Evolutionary conservation across 768 basidiomycete genomes (phyloP).

Genomic region (Cystobasidium tubakii): DNA sequence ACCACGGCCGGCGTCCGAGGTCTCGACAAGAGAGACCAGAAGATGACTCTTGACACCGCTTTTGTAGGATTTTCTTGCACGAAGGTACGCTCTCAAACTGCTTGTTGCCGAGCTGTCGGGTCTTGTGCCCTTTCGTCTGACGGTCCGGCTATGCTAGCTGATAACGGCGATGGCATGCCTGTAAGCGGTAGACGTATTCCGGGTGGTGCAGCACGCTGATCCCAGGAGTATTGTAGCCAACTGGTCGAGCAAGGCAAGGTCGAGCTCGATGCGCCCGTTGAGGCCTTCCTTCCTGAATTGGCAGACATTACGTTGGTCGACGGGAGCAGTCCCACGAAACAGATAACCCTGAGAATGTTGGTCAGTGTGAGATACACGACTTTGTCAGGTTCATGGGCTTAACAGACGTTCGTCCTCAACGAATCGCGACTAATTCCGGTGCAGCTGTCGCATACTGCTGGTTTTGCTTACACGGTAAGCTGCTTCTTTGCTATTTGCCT

Average conservation of each 20-base stretch:
- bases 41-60: conserved; percentile 30
- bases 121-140: too few species aligned
- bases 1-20: conserved; percentile 28
- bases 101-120: too few species aligned
- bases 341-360: conserved; percentile 38
- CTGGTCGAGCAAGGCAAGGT: conserved; percentile 37
- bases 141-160: too few species aligned
- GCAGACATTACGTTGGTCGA: conserved; percentile 21
- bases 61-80: conserved; percentile 38
- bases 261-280: conserved; percentile 36
- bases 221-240: neutral
- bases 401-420: too few species aligned
- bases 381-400: too few species aligned
- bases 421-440: neutral
- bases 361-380: too few species aligned
- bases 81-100: conserved; percentile 10
- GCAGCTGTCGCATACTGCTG: conserved; percentile 36
- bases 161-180: conserved; percentile 31
- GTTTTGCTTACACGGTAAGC: conserved; percentile 31
- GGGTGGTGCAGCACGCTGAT: neutral
- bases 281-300: conserved; percentile 28
- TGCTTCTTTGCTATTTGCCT: neutral
- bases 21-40: conserved; percentile 26
- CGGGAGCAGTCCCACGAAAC: conserved; percentile 8
- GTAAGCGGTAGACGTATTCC: neutral